A percentile compares a stretch with the other conserved stretches of the same genome.
Conservation (phyloP, 441 rosid species). For the Omphalea diandra region DNA sequence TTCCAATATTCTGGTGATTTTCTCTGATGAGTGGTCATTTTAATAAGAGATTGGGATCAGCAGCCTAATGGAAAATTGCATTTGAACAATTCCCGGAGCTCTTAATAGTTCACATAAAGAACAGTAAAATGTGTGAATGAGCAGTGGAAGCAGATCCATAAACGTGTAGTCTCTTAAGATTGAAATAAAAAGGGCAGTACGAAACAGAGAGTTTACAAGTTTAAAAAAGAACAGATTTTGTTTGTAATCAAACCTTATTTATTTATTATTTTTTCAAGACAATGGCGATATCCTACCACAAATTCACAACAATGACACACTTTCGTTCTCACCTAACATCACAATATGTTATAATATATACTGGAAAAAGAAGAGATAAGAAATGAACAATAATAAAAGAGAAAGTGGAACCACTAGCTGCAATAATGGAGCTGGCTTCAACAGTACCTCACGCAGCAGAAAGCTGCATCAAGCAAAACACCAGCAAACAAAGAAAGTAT, state of each 20-base stretch:
- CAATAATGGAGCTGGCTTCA: constrained; percentile 35
- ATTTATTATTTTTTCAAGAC: not conserved
- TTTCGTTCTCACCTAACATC: constrained; percentile 21
- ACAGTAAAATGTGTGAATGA: too few relatives aligned
- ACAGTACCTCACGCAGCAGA: constrained; percentile 23
- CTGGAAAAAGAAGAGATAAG: constrained; percentile 15
- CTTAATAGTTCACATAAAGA: too few relatives aligned
- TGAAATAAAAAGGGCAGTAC: too few relatives aligned
- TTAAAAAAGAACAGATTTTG: not conserved
- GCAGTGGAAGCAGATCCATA: not conserved
- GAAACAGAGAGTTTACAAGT: not conserved
- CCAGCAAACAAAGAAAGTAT: constrained; percentile 29
- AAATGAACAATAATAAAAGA: not conserved
- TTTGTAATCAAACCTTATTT: not conserved
- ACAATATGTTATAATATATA: constrained; percentile 9
- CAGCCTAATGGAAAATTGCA: too few relatives aligned
- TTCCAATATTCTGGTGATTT: too few relatives aligned
- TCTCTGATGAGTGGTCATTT: too few relatives aligned
- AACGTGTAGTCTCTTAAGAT: too few relatives aligned
- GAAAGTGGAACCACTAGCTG: constrained; percentile 24
- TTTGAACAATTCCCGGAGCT: too few relatives aligned
- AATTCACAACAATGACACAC: constrained; percentile 21
- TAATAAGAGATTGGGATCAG: too few relatives aligned
- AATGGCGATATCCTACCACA: constrained; percentile 7
- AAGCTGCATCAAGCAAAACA: constrained; percentile 32